Evolutionary conservation across 192 early-diverging fungal species (phyloP), one percentile per base, ranked within the genome.

Genomic region (Geranomyces variabilis): DNA sequence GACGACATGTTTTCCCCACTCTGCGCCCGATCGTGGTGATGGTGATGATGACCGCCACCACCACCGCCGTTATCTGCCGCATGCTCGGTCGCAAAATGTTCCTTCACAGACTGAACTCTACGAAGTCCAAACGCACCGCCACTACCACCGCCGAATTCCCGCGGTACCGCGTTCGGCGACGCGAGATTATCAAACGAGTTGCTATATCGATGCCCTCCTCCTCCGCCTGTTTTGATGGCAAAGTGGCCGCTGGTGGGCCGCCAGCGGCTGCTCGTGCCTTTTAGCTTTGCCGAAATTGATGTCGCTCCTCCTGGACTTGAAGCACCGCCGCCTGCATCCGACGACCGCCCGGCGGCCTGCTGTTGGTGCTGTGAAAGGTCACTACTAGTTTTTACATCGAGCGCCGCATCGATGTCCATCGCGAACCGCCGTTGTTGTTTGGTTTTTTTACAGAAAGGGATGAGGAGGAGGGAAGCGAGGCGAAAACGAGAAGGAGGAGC

Each of bases 381-480:
- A 34, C 12, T 21, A 12, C 12, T 57, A 24, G 58, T 60, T 14
- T 62, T 22, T 28, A 76, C 62, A 9, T 43, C 71, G 17, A 66
- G 46, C 17, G 66, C 55, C 33, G 28, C 68, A 26, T 63, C 68
- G n/a, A 55, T 71, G 69, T 63, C 69, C 69, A 63, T 60, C 19
- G 14, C 24, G 56, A 60, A 60, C 17, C 5, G 58, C 19, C 51
- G 17, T 47, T 10, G 19, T 13, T 19, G 56, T 12, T 57, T 57
- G n/a, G n/a, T n/a, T n/a, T n/a, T n/a, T n/a, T n/a, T n/a, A n/a
- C 46, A 12, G 19, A 19, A 47, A 19, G 19, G 46, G 46, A 47
- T 19, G 46, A 47, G 46, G 46, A 14, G 46, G 46, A 19, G 46
- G 46, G 19, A 19, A 47, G n/a, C n/a, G n/a, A n/a, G n/a, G n/a